Base-by-base conservation (phyloP, 2,329 filamentous ascomycete genomes). In the Fusarium transvaalense region DNA sequence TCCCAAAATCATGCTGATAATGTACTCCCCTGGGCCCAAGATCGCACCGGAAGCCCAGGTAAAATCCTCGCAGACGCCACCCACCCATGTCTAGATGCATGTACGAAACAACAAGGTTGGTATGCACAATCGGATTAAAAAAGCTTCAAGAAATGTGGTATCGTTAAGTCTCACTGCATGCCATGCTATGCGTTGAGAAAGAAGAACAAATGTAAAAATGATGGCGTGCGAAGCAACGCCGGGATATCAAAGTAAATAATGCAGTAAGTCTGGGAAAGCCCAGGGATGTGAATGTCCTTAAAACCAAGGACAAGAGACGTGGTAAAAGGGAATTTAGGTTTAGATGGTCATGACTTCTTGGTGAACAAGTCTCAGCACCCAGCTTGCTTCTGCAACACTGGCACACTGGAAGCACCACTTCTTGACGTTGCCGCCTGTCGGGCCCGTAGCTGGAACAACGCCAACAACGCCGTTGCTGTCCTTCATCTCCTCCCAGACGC, bases 401-500 rank as follows among this genome's bases (percentile, higher is more conserved):
- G 80, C 80, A 66, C 85, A 88, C 77, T 89, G 86, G 78, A 89
- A 88, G 70, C 87, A 89, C 87, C 87, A 89, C 78, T 88, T 89
- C 72, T 84, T 87, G 57, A 89, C 85, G 63, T 82, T 84, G 23
- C 87, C 86, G 10, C 82, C 81, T 8, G 85, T 81, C 25, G 81
- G 82, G 9, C 86, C 86, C 23, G 80, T 84, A 51, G 82, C 81
- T 4, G 86, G 85, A 41, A 80, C 86, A 19, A 82, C 78, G 27
- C 86, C 86, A 13, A 84, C 81, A 39, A 84, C 82, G 25, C 87
- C 87, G 25, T 87, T 83, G 66, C 87, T 87, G 66, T 90, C 87
- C 48, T 89, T 89, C 71, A 91, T 82, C 68, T 93, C 89, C 77
- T 96, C 92, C 89, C 93, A 96, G 35, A 97, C 91, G 69, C 92